Evolutionary conservation across 225 moss, liverwort and hornwort genomes (phyloP).

Genomic region (Bryoerythrophyllum caledonicum): DNA sequence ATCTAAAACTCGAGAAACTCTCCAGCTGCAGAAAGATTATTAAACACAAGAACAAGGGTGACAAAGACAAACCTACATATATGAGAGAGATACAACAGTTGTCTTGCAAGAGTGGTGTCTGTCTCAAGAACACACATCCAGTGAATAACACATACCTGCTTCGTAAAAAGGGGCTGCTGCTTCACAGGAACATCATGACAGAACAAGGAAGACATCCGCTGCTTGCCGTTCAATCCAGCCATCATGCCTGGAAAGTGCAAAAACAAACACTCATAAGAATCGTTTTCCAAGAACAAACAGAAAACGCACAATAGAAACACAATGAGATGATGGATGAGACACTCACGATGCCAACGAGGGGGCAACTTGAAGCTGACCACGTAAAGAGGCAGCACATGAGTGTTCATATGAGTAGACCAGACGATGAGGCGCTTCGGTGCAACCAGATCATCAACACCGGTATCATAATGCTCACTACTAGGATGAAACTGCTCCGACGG

Average conservation of each 20-base stretch:
- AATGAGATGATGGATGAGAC: background rate
- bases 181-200: conserved; percentile 25
- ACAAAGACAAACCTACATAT: background rate
- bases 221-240: conserved; percentile 35
- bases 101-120: background rate
- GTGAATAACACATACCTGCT: conserved; percentile 28
- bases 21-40: conserved; percentile 2
- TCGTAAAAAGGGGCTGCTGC: conserved; percentile 21
- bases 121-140: background rate
- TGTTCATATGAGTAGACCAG: conserved; percentile 72
- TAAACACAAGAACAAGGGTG: background rate
- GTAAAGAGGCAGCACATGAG: conserved; percentile 57
- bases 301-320: background rate
- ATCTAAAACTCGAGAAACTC: background rate
- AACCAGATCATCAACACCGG: conserved; percentile 53
- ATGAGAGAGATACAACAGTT: background rate
- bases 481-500: conserved; percentile 70
- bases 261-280: conserved; percentile 15
- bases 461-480: conserved; percentile 58
- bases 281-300: background rate
- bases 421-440: conserved; percentile 57
- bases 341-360: conserved; percentile 56
- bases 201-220: conserved; percentile 24
- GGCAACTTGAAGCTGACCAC: conserved; percentile 68
- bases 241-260: conserved; percentile 34